Base-by-base conservation (phyloP, 148 eudicot species). In the Oxyria digyna region DNA sequence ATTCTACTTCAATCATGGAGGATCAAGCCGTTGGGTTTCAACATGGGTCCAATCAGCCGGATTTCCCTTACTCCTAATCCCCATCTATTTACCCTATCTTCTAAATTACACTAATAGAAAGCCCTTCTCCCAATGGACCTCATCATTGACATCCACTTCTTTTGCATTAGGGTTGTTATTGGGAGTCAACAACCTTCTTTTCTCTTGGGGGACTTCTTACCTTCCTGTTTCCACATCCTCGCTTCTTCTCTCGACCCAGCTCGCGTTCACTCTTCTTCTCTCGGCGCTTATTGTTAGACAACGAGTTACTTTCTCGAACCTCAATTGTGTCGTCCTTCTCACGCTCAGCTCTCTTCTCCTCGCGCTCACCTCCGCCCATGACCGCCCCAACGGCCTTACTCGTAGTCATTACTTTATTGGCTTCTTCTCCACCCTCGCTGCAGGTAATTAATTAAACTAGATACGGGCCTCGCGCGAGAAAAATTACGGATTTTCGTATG, bases 41-140 rank as follows among this genome's bases (percentile, higher is more conserved):
- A 90, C 94, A 8, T 85, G 85, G 86, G 84, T 90, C 70, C 97
- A 90, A 77, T 82, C 81, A 4, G 85, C 86, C 0, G 97, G 97
- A 0, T 90, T 90, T 54, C 97, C 97, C 0, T 37, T 78, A 18
- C 85, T 90, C 13, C 9, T 87, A 0, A 0, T 77, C 52, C 88
- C 86, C 13, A 78, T 87, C 6, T 73, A 73, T 45, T 42, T 82
- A 35, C 87, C 89, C 10, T 83, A 81, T 33, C n/a, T 73, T 5
- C 43, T 78, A n/a, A 69, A 69, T 4, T 69, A 26, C 57, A 82
- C 85, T 10, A 54, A 42, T 6, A 74, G 97, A 41, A 72, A 68
- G 45, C 93, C 97, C 27, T 90, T 90, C 69, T 23, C 83, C 0
- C 38, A 74, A 17, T 67, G 87, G 13, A 80, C 78, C 3, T 71